These are phyloP conservation scores for Boletus semigastroideus DNA, from an alignment of 1,284 basidiomycete species.

Conservation along the genomic window DNA sequence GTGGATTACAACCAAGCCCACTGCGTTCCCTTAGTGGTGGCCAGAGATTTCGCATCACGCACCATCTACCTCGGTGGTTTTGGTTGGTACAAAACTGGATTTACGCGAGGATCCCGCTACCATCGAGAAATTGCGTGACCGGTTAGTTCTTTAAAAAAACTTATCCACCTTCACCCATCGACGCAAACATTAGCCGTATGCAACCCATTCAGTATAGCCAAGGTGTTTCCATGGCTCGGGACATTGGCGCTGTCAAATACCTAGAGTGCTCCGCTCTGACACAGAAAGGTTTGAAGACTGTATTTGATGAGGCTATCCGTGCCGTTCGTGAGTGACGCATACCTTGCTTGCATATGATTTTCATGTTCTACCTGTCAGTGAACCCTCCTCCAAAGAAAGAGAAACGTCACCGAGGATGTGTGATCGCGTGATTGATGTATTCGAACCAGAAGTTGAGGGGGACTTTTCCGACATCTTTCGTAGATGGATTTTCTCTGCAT, in stretches of 20 bases:
- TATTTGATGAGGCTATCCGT: constrained; percentile 98
- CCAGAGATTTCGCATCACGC: constrained; percentile 98
- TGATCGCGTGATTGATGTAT: constrained; percentile 60
- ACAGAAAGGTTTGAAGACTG: constrained; percentile 99
- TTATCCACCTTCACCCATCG: constrained; percentile 9
- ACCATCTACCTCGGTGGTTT: constrained; percentile 89
- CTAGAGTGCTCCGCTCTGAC: constrained; percentile 99
- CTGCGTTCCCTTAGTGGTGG: constrained; percentile 70
- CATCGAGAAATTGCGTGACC: constrained; percentile 90
- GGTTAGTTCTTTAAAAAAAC: constrained; percentile 44
- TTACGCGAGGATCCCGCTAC: constrained; percentile 92
- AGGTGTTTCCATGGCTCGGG: constrained; percentile 89
- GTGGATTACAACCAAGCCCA: constrained; percentile 9
- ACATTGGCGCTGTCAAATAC: constrained; percentile 99
- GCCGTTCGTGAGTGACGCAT: constrained; percentile 72
- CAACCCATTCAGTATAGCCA: constrained; percentile 90
- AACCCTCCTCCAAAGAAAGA: constrained; percentile 69
- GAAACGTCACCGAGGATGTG: constrained; percentile 53
- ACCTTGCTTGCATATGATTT: constrained; percentile 9
- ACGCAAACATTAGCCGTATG: constrained; percentile 68
- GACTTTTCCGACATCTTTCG: constrained; percentile 20
- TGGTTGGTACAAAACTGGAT: constrained; percentile 98
- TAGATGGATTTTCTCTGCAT: constrained; percentile 41
- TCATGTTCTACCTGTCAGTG: constrained; percentile 45
- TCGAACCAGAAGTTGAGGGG: constrained; percentile 13